Base-by-base conservation (phyloP, 2,329 filamentous ascomycete species). In the Pseudopyricularia cyperi region DNA sequence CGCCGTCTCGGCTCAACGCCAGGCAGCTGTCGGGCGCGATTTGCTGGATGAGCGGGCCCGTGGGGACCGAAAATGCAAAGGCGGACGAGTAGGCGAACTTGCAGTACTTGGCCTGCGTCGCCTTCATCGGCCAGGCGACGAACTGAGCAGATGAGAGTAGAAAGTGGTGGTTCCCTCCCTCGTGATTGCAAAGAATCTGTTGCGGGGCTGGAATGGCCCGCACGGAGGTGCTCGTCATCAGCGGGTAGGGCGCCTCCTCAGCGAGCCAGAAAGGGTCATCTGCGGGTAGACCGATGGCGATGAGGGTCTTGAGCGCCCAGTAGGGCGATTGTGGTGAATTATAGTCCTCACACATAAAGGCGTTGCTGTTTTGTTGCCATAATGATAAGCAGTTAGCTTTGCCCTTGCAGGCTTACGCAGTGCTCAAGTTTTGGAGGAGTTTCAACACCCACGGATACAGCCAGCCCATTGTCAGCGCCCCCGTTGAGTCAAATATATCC, bases 261-360 rank as follows among this genome's bases (percentile, higher is more conserved):
- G 62, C 57, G 0, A 57, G 59, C 75, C 76, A 79, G 52, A 79
- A 78, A 0, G 63, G 58, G 47, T 75, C 63, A 0, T 59, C 55
- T 1, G 57, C 54, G 0, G 62, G 54, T 0, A 78, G 52, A 0
- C 62, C 65, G 0, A 75, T 59, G 0, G 66, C 67, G 1, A 76
- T 61, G 3, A 79, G 67, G 0, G 70, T 69, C 53, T 79, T 79
- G 22, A 78, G 60, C 7, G 68, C 70, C 76, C 75, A 79, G 57
- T 78, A 79, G 0, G 69, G 65, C 0, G 74, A 78, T 54, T 79
- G 75, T 0, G 75, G 74, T 2, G 75, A 79, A 57, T 79, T 79
- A 59, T 79, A 79, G 55, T 77, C 72, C 57, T 79, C 76, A 34
- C 66, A 65, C 67, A 79, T 68, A 56, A 71, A 78, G 70, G 76